A percentile compares a stretch with the other conserved stretches of the same genome.
Evolutionary conservation across 495 filamentous ascomycete species (phyloP).

Genomic region (Aspergillus homomorphus): DNA sequence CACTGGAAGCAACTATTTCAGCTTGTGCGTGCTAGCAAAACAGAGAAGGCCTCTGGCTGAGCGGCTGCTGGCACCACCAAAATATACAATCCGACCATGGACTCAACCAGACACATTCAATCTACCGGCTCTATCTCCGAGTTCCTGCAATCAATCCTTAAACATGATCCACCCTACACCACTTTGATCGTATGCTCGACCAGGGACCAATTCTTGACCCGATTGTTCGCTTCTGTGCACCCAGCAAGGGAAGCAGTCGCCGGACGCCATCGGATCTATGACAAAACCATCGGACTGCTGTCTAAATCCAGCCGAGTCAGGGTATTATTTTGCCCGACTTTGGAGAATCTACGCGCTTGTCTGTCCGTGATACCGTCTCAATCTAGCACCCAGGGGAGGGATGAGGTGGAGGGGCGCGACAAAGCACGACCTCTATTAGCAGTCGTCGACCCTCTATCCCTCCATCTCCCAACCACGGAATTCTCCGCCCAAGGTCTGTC

Average conservation of each 20-base stretch:
- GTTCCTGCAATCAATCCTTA: conserved; percentile 62
- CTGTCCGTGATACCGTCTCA: conserved; percentile 51
- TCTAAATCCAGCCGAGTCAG: conserved; percentile 63
- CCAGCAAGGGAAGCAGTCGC: conserved; percentile 16
- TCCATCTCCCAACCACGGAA: conserved; percentile 72
- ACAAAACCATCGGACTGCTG: conserved; percentile 66
- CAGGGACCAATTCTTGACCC: conserved; percentile 58
- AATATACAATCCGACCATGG: conserved; percentile 20
- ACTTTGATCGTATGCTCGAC: conserved; percentile 70
- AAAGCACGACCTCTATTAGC: conserved; percentile 46
- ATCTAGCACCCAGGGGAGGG: background rate
- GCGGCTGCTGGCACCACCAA: background rate
- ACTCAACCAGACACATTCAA: conserved; percentile 23
- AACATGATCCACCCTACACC: conserved; percentile 50
- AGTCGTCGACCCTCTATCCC: conserved; percentile 60
- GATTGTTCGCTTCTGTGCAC: conserved; percentile 35
- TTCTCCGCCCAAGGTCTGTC: conserved; percentile 81
- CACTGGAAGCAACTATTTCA: background rate
- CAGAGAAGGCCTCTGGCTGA: background rate
- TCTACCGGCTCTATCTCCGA: conserved; percentile 39
- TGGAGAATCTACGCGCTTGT: conserved; percentile 75
- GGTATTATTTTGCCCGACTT: conserved; percentile 66
- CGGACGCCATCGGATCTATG: conserved; percentile 44
- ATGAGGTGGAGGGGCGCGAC: conserved; percentile 1
- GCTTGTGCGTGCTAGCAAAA: background rate